Evolutionary conservation across 768 basidiomycete species (phyloP).

Genomic region (Agaricus sinodeliciosus): DNA sequence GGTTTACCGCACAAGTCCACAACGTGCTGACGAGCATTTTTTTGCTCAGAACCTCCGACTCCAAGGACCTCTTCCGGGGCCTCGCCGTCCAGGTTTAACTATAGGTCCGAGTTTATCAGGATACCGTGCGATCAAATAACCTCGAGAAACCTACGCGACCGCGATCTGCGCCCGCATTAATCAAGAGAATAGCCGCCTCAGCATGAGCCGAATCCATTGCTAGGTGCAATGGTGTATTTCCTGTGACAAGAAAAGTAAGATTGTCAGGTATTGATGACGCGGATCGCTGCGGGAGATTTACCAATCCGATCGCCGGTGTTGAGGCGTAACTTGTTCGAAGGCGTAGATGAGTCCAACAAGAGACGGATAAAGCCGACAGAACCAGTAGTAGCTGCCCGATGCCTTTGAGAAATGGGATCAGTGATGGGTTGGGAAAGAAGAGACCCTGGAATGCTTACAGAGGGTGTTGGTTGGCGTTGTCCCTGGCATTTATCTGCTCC

Average conservation of each 20-base stretch:
- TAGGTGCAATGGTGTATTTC: slow-evolving; percentile 94
- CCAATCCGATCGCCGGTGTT: slow-evolving; percentile 83
- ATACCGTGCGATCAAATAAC: slow-evolving; percentile 2
- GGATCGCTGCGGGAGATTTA: slow-evolving; percentile 27
- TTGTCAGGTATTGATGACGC: slow-evolving; percentile 13
- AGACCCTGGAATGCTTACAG: slow-evolving; percentile 45
- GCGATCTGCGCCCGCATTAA: slow-evolving; percentile 94
- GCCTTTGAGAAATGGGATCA: slow-evolving; percentile 39
- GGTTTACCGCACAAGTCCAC: slow-evolving; percentile 63
- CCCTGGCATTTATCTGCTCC: slow-evolving; percentile 84
- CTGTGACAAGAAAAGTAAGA: slow-evolving; percentile 31
- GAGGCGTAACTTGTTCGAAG: slow-evolving; percentile 68
- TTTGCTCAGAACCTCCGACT: slow-evolving; percentile 88
- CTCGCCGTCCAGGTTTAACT: slow-evolving; percentile 77
- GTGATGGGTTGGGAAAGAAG: slow-evolving; percentile 14
- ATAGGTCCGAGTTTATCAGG: slow-evolving; percentile 14
- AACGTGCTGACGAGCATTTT: slow-evolving; percentile 69
- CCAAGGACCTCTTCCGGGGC: slow-evolving; percentile 87
- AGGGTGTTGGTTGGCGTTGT: slow-evolving; percentile 89
- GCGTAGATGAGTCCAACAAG: slow-evolving; percentile 78
- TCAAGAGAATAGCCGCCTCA: slow-evolving; percentile 81
- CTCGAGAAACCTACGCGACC: slow-evolving; percentile 54
- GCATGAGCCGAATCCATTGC: slow-evolving; percentile 97
- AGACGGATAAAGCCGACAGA: slow-evolving; percentile 84
- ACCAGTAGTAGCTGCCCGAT: slow-evolving; percentile 95